Evolutionary conservation across 345 rosid genomes (phyloP), one percentile per base, ranked within the genome.

Genomic region (Camelina neglecta): DNA sequence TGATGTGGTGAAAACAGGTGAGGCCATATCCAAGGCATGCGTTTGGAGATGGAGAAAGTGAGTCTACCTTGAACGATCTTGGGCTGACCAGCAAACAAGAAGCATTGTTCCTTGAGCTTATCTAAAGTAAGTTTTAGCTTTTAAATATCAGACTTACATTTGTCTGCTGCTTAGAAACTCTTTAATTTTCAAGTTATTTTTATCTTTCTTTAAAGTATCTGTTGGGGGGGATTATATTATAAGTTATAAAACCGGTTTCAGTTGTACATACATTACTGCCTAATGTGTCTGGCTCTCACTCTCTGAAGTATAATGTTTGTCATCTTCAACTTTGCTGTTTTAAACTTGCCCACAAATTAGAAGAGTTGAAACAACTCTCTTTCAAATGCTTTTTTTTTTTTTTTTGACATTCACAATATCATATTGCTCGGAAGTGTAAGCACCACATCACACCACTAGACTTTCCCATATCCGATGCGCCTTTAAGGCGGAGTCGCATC

Each of bases 1-100:
- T 63, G 42, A 67, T 77, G 41, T 65, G 47, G 36, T 72, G 69
- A 53, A 53, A 63, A 83, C 90, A 96, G 99, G 99, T 96, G 88
- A 87, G 98, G 83, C 99, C 99, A 48, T 96, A 86, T 78, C 97
- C 98, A 0, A 85, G 97, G 88, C 92, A 88, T n/a, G 92, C 97
- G 38, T 95, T 93, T 84, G 83, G 90, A 8, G 89, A 86, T 42
- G 97, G 86, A 45, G 98, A 96, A 81, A 77, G 88, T 56, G 69
- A 72, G 38, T 72, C 86, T 64, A 82, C 95, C 3, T 81, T 96
- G 76, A 90, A 71, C 11, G 98, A 96, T 79, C 95, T 91, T 36
- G 99, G 99, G 13, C 83, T 96, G 70, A 86, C 92, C 7, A 89
- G 88, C 87, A 96, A 91, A 81, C 99, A 91, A 73, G 99, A 96